phyloP scores from a whole-genome alignment of 176 grass and related monocot genomes.

The Phyllostachys edulis region DNA sequence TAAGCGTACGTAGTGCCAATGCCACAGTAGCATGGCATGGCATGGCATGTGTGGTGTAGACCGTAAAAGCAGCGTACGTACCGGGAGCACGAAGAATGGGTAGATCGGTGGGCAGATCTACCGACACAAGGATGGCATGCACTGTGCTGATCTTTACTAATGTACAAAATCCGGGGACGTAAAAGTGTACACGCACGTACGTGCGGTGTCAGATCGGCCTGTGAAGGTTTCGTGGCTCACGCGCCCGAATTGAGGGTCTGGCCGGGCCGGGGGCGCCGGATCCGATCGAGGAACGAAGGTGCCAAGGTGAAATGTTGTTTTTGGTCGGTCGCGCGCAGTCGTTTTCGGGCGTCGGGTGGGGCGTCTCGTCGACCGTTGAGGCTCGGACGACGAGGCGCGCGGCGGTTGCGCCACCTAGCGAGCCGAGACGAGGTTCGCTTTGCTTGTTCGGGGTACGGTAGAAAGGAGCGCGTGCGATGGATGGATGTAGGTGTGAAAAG shows the following conservation, averaged over 20 bases:
- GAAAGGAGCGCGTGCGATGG: too few relatives aligned
- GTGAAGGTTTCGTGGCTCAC: background rate
- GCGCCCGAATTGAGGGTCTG: background rate
- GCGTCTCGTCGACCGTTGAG: background rate
- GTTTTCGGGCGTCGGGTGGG: background rate
- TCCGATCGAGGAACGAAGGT: background rate
- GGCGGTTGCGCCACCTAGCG: too few relatives aligned
- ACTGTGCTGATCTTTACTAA: background rate
- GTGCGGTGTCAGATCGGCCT: background rate
- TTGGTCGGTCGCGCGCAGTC: background rate
- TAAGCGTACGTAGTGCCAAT: background rate
- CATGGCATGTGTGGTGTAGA: too few relatives aligned
- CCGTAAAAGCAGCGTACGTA: too few relatives aligned
- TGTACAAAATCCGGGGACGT: background rate
- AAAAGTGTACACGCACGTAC: background rate
- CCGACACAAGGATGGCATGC: background rate
- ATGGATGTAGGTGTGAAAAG: background rate
- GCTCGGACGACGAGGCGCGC: background rate
- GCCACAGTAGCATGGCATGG: background rate
- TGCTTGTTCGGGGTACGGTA: background rate
- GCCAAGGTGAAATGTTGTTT: background rate
- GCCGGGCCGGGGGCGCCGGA: background rate
- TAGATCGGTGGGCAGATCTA: conserved; percentile 4
- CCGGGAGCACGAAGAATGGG: background rate
- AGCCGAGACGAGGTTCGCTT: background rate